Conservation (phyloP, 2,329 filamentous ascomycete species). For the Chrysoporthe deuterocubensis region DNA sequence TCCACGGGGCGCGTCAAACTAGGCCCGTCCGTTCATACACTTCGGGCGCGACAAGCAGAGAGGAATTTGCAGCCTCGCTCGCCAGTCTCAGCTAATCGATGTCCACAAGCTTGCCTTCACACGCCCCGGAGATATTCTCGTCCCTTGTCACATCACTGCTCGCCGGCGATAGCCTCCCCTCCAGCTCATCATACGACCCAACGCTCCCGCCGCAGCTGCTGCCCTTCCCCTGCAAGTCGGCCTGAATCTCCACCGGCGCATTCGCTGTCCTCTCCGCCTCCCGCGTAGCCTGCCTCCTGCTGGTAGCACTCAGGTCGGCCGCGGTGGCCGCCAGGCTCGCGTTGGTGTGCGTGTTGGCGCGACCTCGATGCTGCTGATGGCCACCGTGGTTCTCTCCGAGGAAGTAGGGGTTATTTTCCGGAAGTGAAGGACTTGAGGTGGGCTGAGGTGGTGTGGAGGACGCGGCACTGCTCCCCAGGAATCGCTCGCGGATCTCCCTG, state of each 20-base stretch:
- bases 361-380: not conserved
- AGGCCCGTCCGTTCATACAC: not conserved
- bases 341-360: conserved; percentile 15
- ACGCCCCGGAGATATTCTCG: not conserved
- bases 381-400: not conserved
- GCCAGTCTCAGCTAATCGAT: not conserved
- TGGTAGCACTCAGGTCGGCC: conserved; percentile 5
- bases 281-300: conserved; percentile 10
- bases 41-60: not conserved
- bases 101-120: conserved; percentile 18
- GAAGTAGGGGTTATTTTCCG: not conserved
- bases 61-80: too few species aligned
- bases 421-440: not conserved
- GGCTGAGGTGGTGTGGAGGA: not conserved
- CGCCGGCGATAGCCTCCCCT: not conserved
- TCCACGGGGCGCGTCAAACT: not conserved
- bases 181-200: not conserved
- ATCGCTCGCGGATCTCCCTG: conserved; percentile 18
- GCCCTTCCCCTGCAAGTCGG: not conserved
- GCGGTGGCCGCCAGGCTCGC: conserved; percentile 20
- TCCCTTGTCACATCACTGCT: not conserved
- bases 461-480: conserved; percentile 4
- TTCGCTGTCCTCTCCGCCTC: conserved; percentile 11
- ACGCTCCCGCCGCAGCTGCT: not conserved
- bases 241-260: not conserved